Evolutionary conservation across 139 green algal species (phyloP).

Genomic region (Chlorella ohadii): DNA sequence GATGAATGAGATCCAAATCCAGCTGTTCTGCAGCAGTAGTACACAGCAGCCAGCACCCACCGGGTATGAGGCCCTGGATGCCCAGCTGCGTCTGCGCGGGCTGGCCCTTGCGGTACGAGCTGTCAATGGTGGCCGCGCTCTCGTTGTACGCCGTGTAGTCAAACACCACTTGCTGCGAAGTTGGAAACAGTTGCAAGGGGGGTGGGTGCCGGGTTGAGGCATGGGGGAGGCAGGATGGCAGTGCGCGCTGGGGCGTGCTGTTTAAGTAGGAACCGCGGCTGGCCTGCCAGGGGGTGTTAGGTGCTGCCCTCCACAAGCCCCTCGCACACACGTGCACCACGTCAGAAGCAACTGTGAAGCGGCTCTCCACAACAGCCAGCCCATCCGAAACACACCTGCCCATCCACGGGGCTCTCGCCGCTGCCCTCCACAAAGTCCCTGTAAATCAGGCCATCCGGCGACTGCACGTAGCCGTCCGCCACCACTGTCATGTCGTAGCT

Average conservation of each 20-base stretch:
- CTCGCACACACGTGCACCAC: neutral
- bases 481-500: slow-evolving; percentile 1
- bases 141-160: slow-evolving; percentile 99
- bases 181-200: too few species aligned
- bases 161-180: slow-evolving; percentile 75
- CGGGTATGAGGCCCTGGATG: slow-evolving; percentile 94
- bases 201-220: neutral
- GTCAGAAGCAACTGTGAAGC: too few species aligned
- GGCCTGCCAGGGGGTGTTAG: neutral
- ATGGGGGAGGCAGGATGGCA: neutral
- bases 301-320: neutral
- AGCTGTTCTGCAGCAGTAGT: too few species aligned
- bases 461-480: neutral
- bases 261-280: too few species aligned
- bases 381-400: slow-evolving; percentile 76
- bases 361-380: too few species aligned
- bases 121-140: slow-evolving; percentile 75
- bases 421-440: slow-evolving; percentile 80
- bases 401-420: slow-evolving; percentile 71
- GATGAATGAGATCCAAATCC: too few species aligned
- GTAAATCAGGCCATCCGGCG: slow-evolving; percentile 87
- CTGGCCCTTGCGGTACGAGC: slow-evolving; percentile 83
- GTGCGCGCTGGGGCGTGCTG: too few species aligned
- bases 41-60: too few species aligned
- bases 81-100: slow-evolving; percentile 89